A percentile compares a stretch with the other conserved stretches of the same genome.
Conservation (phyloP, 208 protist genomes). For the Trypanosoma congolense region DNA sequence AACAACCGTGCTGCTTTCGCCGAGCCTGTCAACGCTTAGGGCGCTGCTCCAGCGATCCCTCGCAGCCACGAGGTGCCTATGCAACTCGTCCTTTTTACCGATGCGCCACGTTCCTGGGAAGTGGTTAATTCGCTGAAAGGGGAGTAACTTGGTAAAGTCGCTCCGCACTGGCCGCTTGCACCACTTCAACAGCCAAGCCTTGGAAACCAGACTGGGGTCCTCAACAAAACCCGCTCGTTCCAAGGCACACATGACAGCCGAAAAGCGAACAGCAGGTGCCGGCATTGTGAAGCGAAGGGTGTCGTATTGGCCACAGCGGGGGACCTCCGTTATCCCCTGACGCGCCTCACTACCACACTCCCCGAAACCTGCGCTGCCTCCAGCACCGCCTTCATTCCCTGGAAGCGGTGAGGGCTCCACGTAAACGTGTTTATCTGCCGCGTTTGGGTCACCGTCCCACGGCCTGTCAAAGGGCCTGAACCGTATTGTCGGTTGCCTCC, state of each 20-base stretch:
- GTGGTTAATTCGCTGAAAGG: constrained; percentile 84
- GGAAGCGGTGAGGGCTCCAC: constrained; percentile 10
- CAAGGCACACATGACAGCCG: constrained; percentile 41
- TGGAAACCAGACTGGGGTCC: constrained; percentile 31
- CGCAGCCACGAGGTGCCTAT: constrained; percentile 39
- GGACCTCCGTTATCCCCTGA: not conserved
- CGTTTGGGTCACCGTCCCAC: constrained; percentile 18
- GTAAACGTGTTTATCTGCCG: constrained; percentile 3
- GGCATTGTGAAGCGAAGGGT: constrained; percentile 40
- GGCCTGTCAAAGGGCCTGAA: constrained; percentile 45
- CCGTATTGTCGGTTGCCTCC: constrained; percentile 34
- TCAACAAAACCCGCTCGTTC: constrained; percentile 40
- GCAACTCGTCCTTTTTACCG: constrained; percentile 78
- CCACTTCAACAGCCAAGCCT: constrained; percentile 59
- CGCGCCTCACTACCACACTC: not conserved
- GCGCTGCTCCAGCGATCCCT: constrained; percentile 15
- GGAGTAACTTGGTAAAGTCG: constrained; percentile 31
- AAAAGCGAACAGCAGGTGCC: constrained; percentile 50
- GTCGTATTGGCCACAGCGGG: constrained; percentile 22
- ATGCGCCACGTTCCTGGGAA: constrained; percentile 83
- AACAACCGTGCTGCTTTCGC: not conserved
- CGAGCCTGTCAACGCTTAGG: too few relatives aligned
- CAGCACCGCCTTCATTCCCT: not conserved
- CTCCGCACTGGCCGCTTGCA: constrained; percentile 51
- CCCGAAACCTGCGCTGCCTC: not conserved